Base-by-base conservation (phyloP, 208 protist species). In the Acanthamoeba divionensis region DNA sequence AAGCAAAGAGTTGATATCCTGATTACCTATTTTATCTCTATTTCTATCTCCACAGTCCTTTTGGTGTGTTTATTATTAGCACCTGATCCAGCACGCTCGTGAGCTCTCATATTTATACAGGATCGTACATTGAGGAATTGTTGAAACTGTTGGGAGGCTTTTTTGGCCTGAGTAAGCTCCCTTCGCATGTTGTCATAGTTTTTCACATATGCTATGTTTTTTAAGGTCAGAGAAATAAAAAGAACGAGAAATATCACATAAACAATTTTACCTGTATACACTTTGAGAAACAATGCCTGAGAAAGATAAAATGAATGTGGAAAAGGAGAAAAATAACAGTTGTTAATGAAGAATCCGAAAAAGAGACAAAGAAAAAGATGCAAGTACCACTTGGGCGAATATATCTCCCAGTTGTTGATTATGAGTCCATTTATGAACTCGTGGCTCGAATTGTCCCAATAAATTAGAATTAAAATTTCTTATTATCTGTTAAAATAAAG, bases 341-440 rank as follows among this genome's bases (percentile, higher is more conserved):
- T 24, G 52, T 24, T 18, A 60, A 60, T 60, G 52, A 24, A 60
- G 52, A 60, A 60, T 60, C n/a, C n/a, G n/a, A n/a, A 60, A n/a
- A 60, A 60, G 18, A 60, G 18, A 60, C 18, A 60, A 60, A 24
- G 52, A n/a, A 60, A n/a, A 60, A 60, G 52, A 60, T 60, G n/a
- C n/a, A 60, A 18, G 52, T 60, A 60, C 52, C 18, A 85, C 75
- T 24, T 65, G 75, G 21, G 65, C 75, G 31, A 85, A 85, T 10
- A 85, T 85, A 33, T 85, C 75, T 24, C 75, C 75, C 50, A 85
- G 54, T 41, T 65, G 75, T 41, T 85, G 75, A 38, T 85, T 29
- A 2, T 48, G 75, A 21, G 75, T 85, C 75, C 75, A 85, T n/a
- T 13, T 33, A 8, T 21, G 4, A n/a, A 85, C 13, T 7, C 75